phyloP scores from a whole-genome alignment of 805 yeast genomes.

The Myxozyma monticola region DNA sequence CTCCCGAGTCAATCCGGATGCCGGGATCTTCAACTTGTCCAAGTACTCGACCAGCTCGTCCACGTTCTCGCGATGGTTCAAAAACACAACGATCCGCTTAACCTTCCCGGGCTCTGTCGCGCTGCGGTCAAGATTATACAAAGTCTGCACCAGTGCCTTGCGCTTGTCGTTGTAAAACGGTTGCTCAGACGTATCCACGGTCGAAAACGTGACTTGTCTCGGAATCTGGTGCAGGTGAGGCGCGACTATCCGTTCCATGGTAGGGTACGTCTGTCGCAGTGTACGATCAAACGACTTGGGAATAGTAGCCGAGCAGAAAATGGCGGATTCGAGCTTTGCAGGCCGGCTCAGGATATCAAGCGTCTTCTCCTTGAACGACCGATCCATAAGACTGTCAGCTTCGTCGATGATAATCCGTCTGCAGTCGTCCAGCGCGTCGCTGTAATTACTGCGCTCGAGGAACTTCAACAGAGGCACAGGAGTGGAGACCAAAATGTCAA shows the following conservation, averaged over 20 bases:
- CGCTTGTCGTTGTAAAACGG: conserved; percentile 85
- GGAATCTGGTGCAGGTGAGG: conserved; percentile 88
- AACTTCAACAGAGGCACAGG: conserved; percentile 48
- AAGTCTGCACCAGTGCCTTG: conserved; percentile 82
- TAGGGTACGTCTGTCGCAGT: conserved; percentile 61
- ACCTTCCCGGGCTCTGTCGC: conserved; percentile 74
- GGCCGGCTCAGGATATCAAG: conserved; percentile 45
- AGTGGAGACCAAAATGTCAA: conserved; percentile 82
- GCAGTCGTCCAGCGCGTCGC: conserved; percentile 15
- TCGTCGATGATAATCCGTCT: conserved; percentile 73
- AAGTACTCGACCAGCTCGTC: conserved; percentile 57
- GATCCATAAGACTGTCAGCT: conserved; percentile 89
- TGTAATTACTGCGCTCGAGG: conserved; percentile 44
- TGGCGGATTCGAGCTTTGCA: conserved; percentile 53
- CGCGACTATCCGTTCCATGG: conserved; percentile 65
- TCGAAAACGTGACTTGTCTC: conserved; percentile 63
- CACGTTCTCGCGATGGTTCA: conserved; percentile 70
- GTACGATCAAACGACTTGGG: conserved; percentile 73
- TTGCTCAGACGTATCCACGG: conserved; percentile 70
- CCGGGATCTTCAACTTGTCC: conserved; percentile 55
- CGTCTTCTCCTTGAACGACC: conserved; percentile 63
- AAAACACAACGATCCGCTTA: conserved; percentile 82
- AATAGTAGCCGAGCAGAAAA: conserved; percentile 88
- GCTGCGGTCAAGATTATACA: conserved; percentile 81
- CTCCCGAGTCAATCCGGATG: conserved; percentile 66